These are phyloP conservation scores for Protomyces inouyei DNA, from an alignment of 1,139 yeast species.

Conservation along the genomic window DNA sequence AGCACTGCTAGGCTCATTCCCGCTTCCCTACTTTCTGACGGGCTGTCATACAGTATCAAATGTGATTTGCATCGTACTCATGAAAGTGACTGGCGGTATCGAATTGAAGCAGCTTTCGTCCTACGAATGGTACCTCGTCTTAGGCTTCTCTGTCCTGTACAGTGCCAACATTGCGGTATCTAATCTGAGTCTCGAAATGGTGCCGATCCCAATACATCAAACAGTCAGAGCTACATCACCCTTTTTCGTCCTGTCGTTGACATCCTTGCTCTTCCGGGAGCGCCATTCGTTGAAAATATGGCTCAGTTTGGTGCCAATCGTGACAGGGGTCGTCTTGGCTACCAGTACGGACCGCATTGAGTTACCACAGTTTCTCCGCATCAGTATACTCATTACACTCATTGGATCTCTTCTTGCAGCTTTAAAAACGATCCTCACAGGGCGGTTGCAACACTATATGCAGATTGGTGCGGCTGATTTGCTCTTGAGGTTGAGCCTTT, in stretches of 20 bases:
- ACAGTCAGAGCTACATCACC: slow-evolving; percentile 37
- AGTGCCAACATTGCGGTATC: slow-evolving; percentile 37
- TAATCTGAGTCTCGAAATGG: slow-evolving; percentile 33
- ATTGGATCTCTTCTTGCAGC: slow-evolving; percentile 35
- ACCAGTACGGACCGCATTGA: slow-evolving; percentile 35
- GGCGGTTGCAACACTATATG: slow-evolving; percentile 35
- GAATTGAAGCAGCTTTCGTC: slow-evolving; percentile 10
- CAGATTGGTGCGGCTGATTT: slow-evolving; percentile 36
- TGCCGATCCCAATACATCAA: slow-evolving; percentile 36
- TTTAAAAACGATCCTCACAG: slow-evolving; percentile 36
- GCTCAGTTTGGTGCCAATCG: slow-evolving; percentile 33
- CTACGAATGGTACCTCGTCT: slow-evolving; percentile 33
- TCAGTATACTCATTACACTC: not conserved
- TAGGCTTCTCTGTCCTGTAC: slow-evolving; percentile 36
- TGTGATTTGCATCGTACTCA: slow-evolving; percentile 23
- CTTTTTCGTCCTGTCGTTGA: slow-evolving; percentile 35
- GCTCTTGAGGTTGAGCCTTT: slow-evolving; percentile 36
- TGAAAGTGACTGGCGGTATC: not conserved
- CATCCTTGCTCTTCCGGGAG: slow-evolving; percentile 33
- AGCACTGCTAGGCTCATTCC: slow-evolving; percentile 36
- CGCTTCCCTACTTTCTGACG: slow-evolving; percentile 36
- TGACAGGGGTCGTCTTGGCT: slow-evolving; percentile 35
- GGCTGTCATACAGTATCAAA: slow-evolving; percentile 36
- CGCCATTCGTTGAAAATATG: slow-evolving; percentile 35
- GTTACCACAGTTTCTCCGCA: slow-evolving; percentile 30